Evolutionary conservation across 208 protist genomes (phyloP).

Genomic region (Angomonas deanei): DNA sequence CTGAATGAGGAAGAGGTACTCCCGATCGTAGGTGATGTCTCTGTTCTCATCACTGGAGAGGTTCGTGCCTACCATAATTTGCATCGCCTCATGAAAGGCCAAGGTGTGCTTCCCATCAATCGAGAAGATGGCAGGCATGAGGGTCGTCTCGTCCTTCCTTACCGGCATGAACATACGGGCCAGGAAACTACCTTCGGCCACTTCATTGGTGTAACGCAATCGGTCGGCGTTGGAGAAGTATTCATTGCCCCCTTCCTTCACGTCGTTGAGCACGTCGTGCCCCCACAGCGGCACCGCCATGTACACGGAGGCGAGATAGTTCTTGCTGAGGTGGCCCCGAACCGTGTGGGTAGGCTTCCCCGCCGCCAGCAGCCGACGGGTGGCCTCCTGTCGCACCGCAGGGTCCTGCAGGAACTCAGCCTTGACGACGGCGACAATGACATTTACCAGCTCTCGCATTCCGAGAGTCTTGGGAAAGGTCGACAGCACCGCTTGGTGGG

Average conservation of each 20-base stretch:
- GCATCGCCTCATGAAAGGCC: background rate
- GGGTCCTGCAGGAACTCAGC: background rate
- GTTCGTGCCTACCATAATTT: background rate
- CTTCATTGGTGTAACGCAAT: too few species aligned
- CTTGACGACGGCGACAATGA: background rate
- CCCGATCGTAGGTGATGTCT: background rate
- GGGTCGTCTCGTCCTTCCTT: background rate
- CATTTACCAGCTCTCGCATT: background rate
- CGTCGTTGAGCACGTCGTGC: background rate
- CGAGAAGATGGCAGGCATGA: background rate
- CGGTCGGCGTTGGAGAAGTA: too few species aligned
- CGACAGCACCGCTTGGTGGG: background rate
- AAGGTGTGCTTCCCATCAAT: background rate
- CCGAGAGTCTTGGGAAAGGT: background rate
- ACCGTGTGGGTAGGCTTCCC: background rate
- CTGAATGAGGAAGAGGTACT: background rate
- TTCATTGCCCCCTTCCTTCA: too few species aligned
- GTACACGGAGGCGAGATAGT: background rate
- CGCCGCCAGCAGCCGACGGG: too few species aligned
- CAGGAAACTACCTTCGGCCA: background rate
- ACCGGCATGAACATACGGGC: background rate
- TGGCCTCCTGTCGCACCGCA: background rate
- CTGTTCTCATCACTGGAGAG: background rate
- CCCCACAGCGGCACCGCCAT: conserved; percentile 5
- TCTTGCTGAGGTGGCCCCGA: background rate